phyloP scores from a whole-genome alignment of 805 yeast genomes.

The Naumovozyma baii region DNA sequence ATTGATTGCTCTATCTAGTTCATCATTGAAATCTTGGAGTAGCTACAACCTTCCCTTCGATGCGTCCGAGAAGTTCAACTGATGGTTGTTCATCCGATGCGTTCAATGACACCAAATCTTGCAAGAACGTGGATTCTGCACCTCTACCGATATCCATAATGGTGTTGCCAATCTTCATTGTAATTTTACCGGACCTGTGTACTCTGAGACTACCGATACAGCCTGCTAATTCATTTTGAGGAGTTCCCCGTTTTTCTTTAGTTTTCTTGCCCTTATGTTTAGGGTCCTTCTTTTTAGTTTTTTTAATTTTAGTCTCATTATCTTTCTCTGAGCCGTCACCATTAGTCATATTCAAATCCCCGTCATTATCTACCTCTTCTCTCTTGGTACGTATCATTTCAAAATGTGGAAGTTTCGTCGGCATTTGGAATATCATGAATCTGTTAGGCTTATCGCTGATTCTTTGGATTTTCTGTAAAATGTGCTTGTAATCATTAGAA shows the following conservation, averaged over 20 bases:
- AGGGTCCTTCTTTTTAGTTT: constrained; percentile 3
- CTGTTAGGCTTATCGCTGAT: constrained; percentile 29
- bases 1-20: no score
- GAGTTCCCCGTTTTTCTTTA: constrained; percentile 7
- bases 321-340: background rate
- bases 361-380: background rate
- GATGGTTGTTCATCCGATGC: constrained; percentile 28
- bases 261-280: constrained; percentile 2
- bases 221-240: constrained; percentile 35
- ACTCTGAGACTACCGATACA: constrained; percentile 62
- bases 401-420: constrained; percentile 31
- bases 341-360: background rate
- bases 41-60: constrained; percentile 47
- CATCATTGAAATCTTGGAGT: constrained; percentile 38
- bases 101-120: constrained; percentile 58
- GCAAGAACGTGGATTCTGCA: constrained; percentile 56
- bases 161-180: constrained; percentile 64
- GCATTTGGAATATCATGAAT: constrained; percentile 33
- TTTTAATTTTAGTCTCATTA: constrained; percentile 6
- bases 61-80: constrained; percentile 44
- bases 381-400: constrained; percentile 9
- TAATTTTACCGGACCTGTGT: constrained; percentile 75
- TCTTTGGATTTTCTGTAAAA: constrained; percentile 22
- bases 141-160: constrained; percentile 66
- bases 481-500: constrained; percentile 33